These are phyloP conservation scores for Phyllosticta ampelicida DNA, from an alignment of 2,329 filamentous ascomycete species.

Conservation along the genomic window DNA sequence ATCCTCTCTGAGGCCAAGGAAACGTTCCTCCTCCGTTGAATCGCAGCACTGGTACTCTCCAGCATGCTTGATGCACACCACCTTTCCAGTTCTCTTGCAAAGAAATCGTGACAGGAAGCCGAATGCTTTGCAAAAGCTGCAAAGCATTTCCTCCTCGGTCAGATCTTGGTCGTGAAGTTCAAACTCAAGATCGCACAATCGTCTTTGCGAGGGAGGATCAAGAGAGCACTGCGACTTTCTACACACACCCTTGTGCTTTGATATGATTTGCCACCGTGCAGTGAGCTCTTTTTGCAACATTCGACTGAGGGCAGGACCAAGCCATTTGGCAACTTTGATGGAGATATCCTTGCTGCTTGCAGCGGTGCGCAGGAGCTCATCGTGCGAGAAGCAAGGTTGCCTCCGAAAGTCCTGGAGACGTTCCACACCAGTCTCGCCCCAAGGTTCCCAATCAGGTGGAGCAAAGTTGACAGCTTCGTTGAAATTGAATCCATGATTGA, in stretches of 20 bases:
- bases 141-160: slow-evolving; percentile 86
- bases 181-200: slow-evolving; percentile 21
- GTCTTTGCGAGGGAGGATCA: slow-evolving; percentile 8
- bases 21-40: slow-evolving; percentile 53
- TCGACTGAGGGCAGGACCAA: slow-evolving; percentile 73
- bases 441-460: slow-evolving; percentile 88
- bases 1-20: slow-evolving; percentile 41
- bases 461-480: slow-evolving; percentile 99
- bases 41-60: slow-evolving; percentile 75
- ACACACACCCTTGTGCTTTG: slow-evolving; percentile 1
- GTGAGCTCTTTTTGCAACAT: slow-evolving; percentile 63
- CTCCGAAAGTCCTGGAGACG: slow-evolving; percentile 77
- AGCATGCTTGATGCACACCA: slow-evolving; percentile 72
- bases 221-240: slow-evolving; percentile 10
- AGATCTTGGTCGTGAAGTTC: slow-evolving; percentile 53
- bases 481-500: slow-evolving; percentile 97
- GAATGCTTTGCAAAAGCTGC: slow-evolving; percentile 83
- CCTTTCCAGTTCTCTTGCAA: slow-evolving; percentile 70
- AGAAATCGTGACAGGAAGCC: slow-evolving; percentile 84
- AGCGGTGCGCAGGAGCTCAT: slow-evolving; percentile 86
- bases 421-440: slow-evolving; percentile 74
- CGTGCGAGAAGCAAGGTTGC: slow-evolving; percentile 94
- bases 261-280: slow-evolving; percentile 49
- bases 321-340: slow-evolving; percentile 91
- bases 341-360: slow-evolving; percentile 62